phyloP scores from a whole-genome alignment of 768 basidiomycete genomes.

The Epithele typhae region DNA sequence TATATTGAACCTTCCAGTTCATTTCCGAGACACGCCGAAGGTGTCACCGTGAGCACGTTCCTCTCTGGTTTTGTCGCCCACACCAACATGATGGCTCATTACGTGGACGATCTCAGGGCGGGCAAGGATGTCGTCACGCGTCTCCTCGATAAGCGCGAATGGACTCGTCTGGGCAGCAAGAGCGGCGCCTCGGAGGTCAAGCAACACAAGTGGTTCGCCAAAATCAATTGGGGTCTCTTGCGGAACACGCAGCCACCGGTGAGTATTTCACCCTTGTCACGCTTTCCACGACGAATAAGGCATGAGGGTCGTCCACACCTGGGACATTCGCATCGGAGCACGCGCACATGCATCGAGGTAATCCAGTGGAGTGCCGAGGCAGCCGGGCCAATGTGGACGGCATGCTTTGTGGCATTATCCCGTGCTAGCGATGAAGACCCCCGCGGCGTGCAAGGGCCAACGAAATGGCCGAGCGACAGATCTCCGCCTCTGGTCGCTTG shows the following conservation, averaged over 20 bases:
- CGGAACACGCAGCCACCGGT: conserved; percentile 92
- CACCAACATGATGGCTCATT: conserved; percentile 11
- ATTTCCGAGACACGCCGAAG: conserved; percentile 83
- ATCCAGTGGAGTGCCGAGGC: no score
- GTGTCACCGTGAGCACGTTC: conserved; percentile 57
- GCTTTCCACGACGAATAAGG: no score
- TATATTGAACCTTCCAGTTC: conserved; percentile 81
- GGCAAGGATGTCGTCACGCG: conserved; percentile 87
- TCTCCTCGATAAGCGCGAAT: conserved; percentile 89
- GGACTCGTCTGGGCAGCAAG: conserved; percentile 81
- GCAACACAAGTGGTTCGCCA: conserved; percentile 96
- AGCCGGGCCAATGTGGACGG: no score
- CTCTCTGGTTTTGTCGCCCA: conserved; percentile 4
- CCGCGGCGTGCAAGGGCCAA: no score
- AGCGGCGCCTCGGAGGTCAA: conserved; percentile 98
- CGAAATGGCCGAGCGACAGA: no score
- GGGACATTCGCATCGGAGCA: no score
- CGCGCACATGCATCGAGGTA: no score
- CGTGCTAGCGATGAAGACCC: no score
- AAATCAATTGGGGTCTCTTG: conserved; percentile 95
- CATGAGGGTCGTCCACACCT: no score
- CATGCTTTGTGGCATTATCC: no score
- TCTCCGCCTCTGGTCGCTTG: no score
- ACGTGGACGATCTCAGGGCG: conserved; percentile 43
- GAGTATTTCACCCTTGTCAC: conserved; percentile 27